These are phyloP conservation scores for Mortierella antarctica DNA, from an alignment of 192 early-diverging fungal species.

Conservation along the genomic window DNA sequence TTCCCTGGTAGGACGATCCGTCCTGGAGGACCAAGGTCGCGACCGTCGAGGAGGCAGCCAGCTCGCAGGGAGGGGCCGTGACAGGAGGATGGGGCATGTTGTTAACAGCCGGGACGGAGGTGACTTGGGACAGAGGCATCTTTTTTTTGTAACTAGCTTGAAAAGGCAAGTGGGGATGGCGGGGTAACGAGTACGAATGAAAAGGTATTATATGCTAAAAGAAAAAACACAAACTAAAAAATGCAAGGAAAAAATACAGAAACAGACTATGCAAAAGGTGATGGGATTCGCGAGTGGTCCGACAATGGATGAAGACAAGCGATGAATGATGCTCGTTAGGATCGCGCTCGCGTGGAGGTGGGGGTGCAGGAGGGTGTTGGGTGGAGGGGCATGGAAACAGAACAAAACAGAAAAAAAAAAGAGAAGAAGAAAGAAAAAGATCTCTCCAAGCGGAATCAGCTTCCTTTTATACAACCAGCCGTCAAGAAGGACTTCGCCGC, in stretches of 20 bases:
- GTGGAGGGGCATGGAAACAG: conserved; percentile 24
- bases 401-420: conserved; percentile 37
- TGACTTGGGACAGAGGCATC: conserved; percentile 10
- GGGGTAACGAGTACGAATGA: conserved; percentile 7
- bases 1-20: conserved; percentile 84
- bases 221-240: conserved; percentile 10
- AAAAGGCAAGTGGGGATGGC: conserved; percentile 24
- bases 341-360: conserved; percentile 9
- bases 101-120: conserved; percentile 10
- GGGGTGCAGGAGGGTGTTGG: conserved; percentile 5
- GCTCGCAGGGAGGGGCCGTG: conserved; percentile 45
- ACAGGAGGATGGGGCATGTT: conserved; percentile 37
- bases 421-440: conserved; percentile 37
- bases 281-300: no score
- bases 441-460: neutral
- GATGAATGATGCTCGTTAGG: conserved; percentile 8
- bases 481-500: neutral
- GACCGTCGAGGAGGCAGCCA: conserved; percentile 53
- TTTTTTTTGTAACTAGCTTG: conserved; percentile 12
- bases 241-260: conserved; percentile 4
- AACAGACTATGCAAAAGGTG: conserved; percentile 5
- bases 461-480: conserved; percentile 1
- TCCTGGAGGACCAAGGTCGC: conserved; percentile 88
- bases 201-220: conserved; percentile 10
- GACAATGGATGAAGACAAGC: conserved; percentile 6